Conservation (phyloP, 2,329 filamentous ascomycete species). For the Aschersonia sp. region DNA sequence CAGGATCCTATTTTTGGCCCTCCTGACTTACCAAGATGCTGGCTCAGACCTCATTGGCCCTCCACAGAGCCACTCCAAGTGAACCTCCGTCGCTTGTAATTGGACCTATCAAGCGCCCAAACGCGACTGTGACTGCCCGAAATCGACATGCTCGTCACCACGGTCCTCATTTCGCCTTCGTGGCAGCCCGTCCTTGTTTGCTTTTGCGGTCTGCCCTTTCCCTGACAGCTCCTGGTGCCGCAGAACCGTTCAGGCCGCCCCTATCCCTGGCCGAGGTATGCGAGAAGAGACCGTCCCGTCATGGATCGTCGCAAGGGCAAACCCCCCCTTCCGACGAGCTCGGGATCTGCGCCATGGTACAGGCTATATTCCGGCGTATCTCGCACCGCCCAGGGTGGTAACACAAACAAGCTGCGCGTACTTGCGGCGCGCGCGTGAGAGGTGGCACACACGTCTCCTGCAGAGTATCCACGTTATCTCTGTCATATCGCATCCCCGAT, state of each 20-base stretch:
- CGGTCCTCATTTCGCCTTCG: neutral
- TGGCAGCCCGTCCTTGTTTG: too few relatives aligned
- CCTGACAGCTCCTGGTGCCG: too few relatives aligned
- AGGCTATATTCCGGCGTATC: too few relatives aligned
- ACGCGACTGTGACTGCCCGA: neutral
- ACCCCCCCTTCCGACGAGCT: neutral
- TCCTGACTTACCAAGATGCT: neutral
- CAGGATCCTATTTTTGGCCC: constrained; percentile 4
- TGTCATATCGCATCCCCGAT: too few relatives aligned
- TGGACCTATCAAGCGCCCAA: constrained; percentile 4
- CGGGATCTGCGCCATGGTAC: too few relatives aligned
- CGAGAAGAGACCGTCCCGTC: neutral
- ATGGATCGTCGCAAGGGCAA: neutral
- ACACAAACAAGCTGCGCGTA: too few relatives aligned
- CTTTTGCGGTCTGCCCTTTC: too few relatives aligned
- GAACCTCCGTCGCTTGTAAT: constrained; percentile 1
- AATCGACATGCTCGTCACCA: neutral
- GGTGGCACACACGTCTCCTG: too few relatives aligned
- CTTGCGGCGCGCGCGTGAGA: too few relatives aligned
- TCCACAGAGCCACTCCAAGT: neutral
- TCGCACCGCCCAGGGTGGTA: too few relatives aligned
- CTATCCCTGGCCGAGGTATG: neutral
- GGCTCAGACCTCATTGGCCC: neutral
- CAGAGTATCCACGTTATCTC: too few relatives aligned
- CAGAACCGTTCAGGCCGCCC: neutral